Base-by-base conservation (phyloP, 164 flowering plant genomes). In the Aristolochia contorta region DNA sequence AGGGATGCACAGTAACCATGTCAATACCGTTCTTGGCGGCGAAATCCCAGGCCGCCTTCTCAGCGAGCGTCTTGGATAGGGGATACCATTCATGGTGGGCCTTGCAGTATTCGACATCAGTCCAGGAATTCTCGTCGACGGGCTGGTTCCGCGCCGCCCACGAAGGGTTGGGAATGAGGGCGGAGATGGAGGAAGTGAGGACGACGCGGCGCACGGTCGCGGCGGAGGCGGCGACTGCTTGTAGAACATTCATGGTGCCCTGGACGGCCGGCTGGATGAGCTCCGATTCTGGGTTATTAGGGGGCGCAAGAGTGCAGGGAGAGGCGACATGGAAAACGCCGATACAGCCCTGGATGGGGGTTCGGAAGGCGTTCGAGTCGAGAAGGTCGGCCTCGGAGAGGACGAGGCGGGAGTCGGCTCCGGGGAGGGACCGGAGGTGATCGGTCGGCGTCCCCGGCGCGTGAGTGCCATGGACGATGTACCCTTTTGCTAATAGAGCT, bases 271-370 rank as follows among this genome's bases (percentile, higher is more conserved):
- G 95, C 9, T 43, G 48, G 19, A 90, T 20, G 27, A 90, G 81
- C 62, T 90, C 92, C 63, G 30, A 56, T 6, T 85, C 62, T 0
- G 94, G 94, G 67, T 89, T 80, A 19, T 47, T 22, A 0, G 92
- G 85, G n/a, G 77, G 79, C 57, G 79, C 87, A 18, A 89, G 74
- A 12, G 77, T 69, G 65, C 97, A 89, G 16, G 97, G 97, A 0
- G 97, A 90, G 2, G 96, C 96, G 65, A 88, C 85, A 72, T 88
- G 96, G 82, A 87, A 84, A 16, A 88, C 83, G 16, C 91, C 91
- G 2, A 54, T 1, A 69, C 86, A 84, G 1, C 84, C 90, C 2
- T 69, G 56, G 20, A 88, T 65, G 12, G 92, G 92, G 48, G 37
- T 64, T 30, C 54, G 58, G 37, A 85, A 57, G 23, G 92, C 82